Evolutionary conservation across 768 basidiomycete genomes (phyloP).

Genomic region (Tricholomella constricta): DNA sequence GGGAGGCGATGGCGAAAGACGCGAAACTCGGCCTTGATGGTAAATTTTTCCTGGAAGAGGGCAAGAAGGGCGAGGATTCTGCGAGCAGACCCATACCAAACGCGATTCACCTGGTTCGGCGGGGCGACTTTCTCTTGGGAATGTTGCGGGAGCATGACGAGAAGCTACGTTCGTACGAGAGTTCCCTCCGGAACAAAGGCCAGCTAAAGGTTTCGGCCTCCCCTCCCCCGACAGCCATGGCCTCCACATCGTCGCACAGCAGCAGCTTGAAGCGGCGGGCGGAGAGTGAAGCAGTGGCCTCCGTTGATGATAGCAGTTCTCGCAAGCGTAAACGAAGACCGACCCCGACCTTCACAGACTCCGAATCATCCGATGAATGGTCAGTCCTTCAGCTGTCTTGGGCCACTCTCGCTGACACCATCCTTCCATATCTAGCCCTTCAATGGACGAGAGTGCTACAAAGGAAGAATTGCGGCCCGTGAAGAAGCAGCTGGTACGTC

Average conservation of each 20-base stretch:
- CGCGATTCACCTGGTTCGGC: slow-evolving; percentile 95
- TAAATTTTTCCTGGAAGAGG: slow-evolving; percentile 98
- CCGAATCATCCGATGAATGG: slow-evolving; percentile 91
- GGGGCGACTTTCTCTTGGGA: slow-evolving; percentile 91
- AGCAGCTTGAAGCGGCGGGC: slow-evolving; percentile 73
- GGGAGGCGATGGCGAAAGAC: slow-evolving; percentile 96
- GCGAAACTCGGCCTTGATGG: slow-evolving; percentile 76
- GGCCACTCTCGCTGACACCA: slow-evolving; percentile 6
- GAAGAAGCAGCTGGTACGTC: slow-evolving; percentile 87
- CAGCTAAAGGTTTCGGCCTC: slow-evolving; percentile 73
- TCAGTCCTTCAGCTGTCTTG: slow-evolving; percentile 39
- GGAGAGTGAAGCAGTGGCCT: slow-evolving; percentile 83
- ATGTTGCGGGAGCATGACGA: slow-evolving; percentile 87
- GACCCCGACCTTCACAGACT: slow-evolving; percentile 97
- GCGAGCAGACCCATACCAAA: slow-evolving; percentile 90
- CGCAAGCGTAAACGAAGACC: slow-evolving; percentile 88
- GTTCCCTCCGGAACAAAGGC: slow-evolving; percentile 70
- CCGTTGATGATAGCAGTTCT: slow-evolving; percentile 68
- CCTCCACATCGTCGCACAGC: slow-evolving; percentile 65
- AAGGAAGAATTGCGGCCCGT: slow-evolving; percentile 97
- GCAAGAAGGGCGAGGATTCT: slow-evolving; percentile 89
- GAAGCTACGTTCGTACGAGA: slow-evolving; percentile 88
- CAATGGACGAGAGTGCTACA: slow-evolving; percentile 91
- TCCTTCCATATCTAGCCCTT: slow-evolving; percentile 56
- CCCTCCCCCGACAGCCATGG: slow-evolving; percentile 71